Evolutionary conservation across 2,329 filamentous ascomycete genomes (phyloP).

Genomic region (Cercospora brassicicola): DNA sequence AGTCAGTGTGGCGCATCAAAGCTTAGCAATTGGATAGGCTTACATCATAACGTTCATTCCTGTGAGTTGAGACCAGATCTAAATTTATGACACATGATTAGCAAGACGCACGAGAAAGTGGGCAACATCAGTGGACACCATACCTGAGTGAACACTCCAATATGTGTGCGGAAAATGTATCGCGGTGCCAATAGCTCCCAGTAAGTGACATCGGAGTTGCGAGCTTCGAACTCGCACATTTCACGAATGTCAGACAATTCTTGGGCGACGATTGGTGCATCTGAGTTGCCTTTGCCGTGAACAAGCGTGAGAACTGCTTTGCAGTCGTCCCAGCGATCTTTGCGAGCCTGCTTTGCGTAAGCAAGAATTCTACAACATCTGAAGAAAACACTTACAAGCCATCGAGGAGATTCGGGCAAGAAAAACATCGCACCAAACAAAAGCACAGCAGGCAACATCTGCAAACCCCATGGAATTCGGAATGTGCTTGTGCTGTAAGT

Average conservation of each 20-base stretch:
- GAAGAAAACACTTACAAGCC: conserved; percentile 35
- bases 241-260: conserved; percentile 69
- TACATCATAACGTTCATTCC: conserved; percentile 20
- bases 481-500: conserved; percentile 46
- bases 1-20: neutral
- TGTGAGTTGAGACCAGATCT: neutral
- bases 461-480: conserved; percentile 52
- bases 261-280: conserved; percentile 58
- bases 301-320: conserved; percentile 61
- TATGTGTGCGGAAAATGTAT: conserved; percentile 71
- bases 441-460: conserved; percentile 51
- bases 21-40: neutral
- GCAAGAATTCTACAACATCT: neutral
- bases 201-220: conserved; percentile 68
- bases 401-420: conserved; percentile 66
- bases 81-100: conserved; percentile 46
- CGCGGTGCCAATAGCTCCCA: conserved; percentile 68
- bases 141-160: conserved; percentile 72
- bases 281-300: conserved; percentile 53
- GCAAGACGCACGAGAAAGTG: conserved; percentile 39
- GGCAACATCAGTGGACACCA: conserved; percentile 67
- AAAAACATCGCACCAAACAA: conserved; percentile 53
- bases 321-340: conserved; percentile 62
- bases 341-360: neutral
- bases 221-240: conserved; percentile 69